Evolutionary conservation across 176 grass and related monocot genomes (phyloP).

Genomic region (Oryza rufipogon): DNA sequence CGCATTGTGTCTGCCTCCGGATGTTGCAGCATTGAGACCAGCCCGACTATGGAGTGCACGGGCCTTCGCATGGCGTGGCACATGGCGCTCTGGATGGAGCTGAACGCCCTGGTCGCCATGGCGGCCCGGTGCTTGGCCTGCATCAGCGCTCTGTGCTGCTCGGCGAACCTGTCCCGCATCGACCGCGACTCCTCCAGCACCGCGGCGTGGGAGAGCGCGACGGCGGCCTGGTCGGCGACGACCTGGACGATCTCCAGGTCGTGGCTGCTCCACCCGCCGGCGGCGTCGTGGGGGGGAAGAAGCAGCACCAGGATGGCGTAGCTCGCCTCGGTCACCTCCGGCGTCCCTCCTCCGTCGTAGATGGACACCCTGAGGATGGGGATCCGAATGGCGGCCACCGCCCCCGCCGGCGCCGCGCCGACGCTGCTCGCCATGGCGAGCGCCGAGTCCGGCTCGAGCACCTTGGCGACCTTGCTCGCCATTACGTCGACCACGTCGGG

Average conservation of each 20-base stretch:
- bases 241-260: conserved; percentile 60
- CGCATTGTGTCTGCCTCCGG: conserved; percentile 41
- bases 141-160: conserved; percentile 54
- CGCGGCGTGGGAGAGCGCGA: conserved; percentile 57
- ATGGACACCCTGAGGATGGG: conserved; percentile 53
- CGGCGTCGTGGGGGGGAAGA: conserved; percentile 15
- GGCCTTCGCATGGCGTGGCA: conserved; percentile 57
- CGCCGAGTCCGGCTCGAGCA: conserved; percentile 50
- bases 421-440: conserved; percentile 49
- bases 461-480: conserved; percentile 46
- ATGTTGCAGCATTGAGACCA: conserved; percentile 68
- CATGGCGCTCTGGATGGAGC: conserved; percentile 62
- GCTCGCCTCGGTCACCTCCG: conserved; percentile 35
- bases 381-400: conserved; percentile 62
- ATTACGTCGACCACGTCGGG: conserved; percentile 56
- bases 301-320: conserved; percentile 57
- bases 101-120: conserved; percentile 58
- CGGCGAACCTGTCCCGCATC: conserved; percentile 33
- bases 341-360: conserved; percentile 43
- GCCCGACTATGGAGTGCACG: conserved; percentile 60
- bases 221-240: conserved; percentile 61
- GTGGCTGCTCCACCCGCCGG: conserved; percentile 38
- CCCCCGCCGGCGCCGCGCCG: conserved; percentile 11
- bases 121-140: conserved; percentile 49
- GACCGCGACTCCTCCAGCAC: conserved; percentile 46